Percentiles rank a stretch among this genome's conserved stretches.
These are phyloP conservation scores for Kazachstania psychrophila DNA, from an alignment of 805 yeast species.

Conservation along the genomic window DNA sequence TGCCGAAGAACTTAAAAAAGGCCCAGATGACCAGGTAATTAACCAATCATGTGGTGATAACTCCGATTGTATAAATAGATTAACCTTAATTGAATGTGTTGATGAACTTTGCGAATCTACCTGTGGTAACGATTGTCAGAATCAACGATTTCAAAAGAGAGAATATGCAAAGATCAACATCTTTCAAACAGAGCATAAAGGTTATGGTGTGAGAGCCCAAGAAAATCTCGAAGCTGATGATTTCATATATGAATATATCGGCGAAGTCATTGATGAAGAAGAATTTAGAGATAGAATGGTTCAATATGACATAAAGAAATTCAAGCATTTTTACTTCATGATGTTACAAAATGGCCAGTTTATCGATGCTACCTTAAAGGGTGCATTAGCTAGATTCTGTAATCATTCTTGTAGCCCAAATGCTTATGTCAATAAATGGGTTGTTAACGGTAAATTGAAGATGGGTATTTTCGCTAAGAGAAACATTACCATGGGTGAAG, in stretches of 20 bases:
- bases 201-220: constrained; percentile 80
- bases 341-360: constrained; percentile 89
- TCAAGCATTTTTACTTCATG: constrained; percentile 89
- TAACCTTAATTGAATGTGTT: constrained; percentile 87
- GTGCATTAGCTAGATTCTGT: constrained; percentile 82
- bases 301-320: constrained; percentile 56
- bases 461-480: constrained; percentile 94
- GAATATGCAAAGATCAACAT: constrained; percentile 72
- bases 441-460: constrained; percentile 75
- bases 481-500: constrained; percentile 66
- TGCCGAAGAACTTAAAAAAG: constrained; percentile 28
- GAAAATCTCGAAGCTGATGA: constrained; percentile 45
- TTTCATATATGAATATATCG: constrained; percentile 88
- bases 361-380: constrained; percentile 87
- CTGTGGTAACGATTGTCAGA: constrained; percentile 75
- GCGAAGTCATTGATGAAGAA: constrained; percentile 81
- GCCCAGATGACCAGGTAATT: constrained; percentile 29
- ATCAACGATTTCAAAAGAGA: constrained; percentile 76
- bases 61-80: constrained; percentile 83
- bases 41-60: constrained; percentile 75
- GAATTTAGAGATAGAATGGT: constrained; percentile 68
- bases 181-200: constrained; percentile 75
- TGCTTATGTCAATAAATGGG: constrained; percentile 95
- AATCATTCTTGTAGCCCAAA: constrained; percentile 95
- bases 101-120: constrained; percentile 44